Conservation (phyloP, 352 stramenopile species). For the Pythium dissimile region DNA sequence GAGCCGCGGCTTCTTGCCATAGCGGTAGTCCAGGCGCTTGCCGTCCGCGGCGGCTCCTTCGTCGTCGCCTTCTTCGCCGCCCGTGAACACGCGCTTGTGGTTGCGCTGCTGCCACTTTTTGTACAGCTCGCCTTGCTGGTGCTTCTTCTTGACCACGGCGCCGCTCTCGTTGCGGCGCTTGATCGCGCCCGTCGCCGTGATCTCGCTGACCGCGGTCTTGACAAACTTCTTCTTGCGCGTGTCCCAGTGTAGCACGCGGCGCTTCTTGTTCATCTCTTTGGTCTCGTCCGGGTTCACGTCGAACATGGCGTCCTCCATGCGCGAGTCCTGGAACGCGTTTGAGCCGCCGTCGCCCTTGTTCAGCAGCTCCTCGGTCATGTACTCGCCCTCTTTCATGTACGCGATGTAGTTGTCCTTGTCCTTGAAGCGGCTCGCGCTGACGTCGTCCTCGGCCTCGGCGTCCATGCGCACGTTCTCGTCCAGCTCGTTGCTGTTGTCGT, state of each 20-base stretch:
- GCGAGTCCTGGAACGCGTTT: constrained; percentile 75
- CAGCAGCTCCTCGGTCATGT: constrained; percentile 73
- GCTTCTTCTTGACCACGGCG: constrained; percentile 81
- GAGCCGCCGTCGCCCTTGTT: constrained; percentile 72
- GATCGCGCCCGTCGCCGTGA: constrained; percentile 74
- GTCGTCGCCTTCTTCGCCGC: constrained; percentile 67
- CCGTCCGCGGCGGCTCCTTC: constrained; percentile 30
- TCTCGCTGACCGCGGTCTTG: constrained; percentile 89
- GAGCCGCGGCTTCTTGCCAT: constrained; percentile 67
- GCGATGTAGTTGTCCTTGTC: constrained; percentile 86
- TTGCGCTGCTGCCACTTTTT: constrained; percentile 93
- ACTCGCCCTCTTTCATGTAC: constrained; percentile 79
- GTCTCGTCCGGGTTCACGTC: constrained; percentile 98
- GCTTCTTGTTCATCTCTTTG: constrained; percentile 96
- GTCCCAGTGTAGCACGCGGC: constrained; percentile 98
- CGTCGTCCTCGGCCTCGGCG: constrained; percentile 19
- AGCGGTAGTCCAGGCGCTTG: constrained; percentile 70
- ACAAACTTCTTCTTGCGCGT: constrained; percentile 97
- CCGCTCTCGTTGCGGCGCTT: constrained; percentile 87
- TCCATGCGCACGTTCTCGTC: constrained; percentile 24
- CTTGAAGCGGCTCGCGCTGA: constrained; percentile 38
- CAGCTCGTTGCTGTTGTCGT: constrained; percentile 17
- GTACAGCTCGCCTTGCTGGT: constrained; percentile 90
- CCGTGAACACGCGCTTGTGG: constrained; percentile 77
- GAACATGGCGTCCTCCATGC: constrained; percentile 95